These are phyloP conservation scores for Oxytropis ochrocephala DNA, from an alignment of 306 rosid genomes.

Conservation along the genomic window DNA sequence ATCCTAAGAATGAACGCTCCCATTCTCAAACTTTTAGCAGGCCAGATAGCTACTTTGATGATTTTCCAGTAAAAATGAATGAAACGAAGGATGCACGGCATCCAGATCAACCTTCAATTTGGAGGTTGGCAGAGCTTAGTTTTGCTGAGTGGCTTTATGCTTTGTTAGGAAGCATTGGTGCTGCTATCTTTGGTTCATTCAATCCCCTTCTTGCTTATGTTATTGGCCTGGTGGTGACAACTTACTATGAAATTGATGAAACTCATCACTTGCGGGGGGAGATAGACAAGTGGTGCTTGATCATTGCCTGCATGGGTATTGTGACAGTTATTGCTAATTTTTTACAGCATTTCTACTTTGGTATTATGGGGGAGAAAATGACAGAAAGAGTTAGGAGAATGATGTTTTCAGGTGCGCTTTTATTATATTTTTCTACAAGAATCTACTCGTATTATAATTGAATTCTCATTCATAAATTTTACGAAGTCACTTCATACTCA, in stretches of 20 bases:
- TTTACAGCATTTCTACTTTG: constrained; percentile 98
- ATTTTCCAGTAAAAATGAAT: constrained; percentile 40
- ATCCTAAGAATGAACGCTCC: constrained; percentile 95
- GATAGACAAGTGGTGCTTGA: constrained; percentile 89
- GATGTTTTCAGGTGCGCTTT: constrained; percentile 89
- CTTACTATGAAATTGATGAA: constrained; percentile 48
- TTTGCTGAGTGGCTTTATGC: constrained; percentile 99
- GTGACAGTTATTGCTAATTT: constrained; percentile 97
- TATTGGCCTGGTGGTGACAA: constrained; percentile 79
- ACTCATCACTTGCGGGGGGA: constrained; percentile 39
- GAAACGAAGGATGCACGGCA: constrained; percentile 41
- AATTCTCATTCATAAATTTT: neutral
- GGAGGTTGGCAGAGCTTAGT: constrained; percentile 98
- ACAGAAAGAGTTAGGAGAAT: constrained; percentile 99
- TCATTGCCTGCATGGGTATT: constrained; percentile 96
- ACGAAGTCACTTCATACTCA: neutral
- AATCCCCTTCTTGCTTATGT: constrained; percentile 98
- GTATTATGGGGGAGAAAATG: constrained; percentile 99
- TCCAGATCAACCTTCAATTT: constrained; percentile 71
- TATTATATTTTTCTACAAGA: constrained; percentile 1
- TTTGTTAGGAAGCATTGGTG: constrained; percentile 92
- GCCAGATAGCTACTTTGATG: constrained; percentile 79
- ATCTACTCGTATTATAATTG: neutral
- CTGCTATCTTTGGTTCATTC: constrained; percentile 97
- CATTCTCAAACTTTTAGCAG: constrained; percentile 99